These are phyloP conservation scores for Trifolium fragiferum DNA, from an alignment of 306 rosid genomes.

Conservation along the genomic window DNA sequence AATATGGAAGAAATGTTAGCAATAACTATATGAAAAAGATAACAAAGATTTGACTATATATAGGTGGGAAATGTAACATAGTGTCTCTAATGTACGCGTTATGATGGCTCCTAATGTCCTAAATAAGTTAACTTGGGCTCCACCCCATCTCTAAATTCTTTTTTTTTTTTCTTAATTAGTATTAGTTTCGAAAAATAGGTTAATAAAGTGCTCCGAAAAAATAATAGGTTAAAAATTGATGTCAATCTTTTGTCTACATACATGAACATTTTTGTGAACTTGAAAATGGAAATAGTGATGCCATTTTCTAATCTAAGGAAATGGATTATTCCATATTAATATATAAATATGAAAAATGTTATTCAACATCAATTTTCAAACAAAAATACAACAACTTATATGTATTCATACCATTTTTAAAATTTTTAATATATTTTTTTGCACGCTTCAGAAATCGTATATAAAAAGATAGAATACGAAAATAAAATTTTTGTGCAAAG, in stretches of 20 bases:
- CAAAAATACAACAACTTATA: too few species aligned
- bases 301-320: neutral
- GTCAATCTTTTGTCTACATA: neutral
- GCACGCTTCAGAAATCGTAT: too few species aligned
- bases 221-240: too few species aligned
- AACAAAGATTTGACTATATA: constrained; percentile 38
- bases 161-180: neutral
- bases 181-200: too few species aligned
- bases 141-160: neutral
- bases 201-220: too few species aligned
- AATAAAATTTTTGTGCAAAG: too few species aligned
- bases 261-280: neutral
- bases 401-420: too few species aligned
- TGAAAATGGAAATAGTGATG: constrained; percentile 2
- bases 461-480: too few species aligned
- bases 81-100: constrained; percentile 37
- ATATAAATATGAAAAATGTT: too few species aligned
- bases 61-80: constrained; percentile 5
- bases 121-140: neutral
- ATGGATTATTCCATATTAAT: too few species aligned
- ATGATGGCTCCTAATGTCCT: constrained; percentile 2
- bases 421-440: too few species aligned
- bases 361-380: too few species aligned
- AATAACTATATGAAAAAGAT: constrained; percentile 33
- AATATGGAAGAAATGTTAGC: constrained; percentile 1